Evolutionary conservation across 2,329 filamentous ascomycete species (phyloP).

Genomic region (Fusarium vanettenii): DNA sequence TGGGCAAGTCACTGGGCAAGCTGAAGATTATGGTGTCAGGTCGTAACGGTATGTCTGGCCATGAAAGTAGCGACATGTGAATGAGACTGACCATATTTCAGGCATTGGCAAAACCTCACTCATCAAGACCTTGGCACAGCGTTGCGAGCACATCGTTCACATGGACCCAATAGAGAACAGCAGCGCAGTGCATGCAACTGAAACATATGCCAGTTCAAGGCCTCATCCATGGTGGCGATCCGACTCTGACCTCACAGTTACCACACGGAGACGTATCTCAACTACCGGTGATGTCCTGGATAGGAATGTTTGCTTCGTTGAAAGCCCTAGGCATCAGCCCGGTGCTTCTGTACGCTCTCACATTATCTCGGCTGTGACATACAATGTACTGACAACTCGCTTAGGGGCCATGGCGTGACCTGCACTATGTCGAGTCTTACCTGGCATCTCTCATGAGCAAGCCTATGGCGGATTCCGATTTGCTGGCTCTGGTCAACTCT

Average conservation of each 20-base stretch:
- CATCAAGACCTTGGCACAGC: slow-evolving; percentile 87
- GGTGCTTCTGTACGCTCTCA: slow-evolving; percentile 61
- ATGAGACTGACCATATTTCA: slow-evolving; percentile 48
- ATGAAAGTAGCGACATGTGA: neutral
- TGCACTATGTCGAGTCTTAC: slow-evolving; percentile 76
- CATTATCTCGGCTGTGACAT: neutral
- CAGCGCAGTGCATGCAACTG: slow-evolving; percentile 58
- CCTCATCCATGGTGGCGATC: slow-evolving; percentile 93
- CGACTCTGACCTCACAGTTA: slow-evolving; percentile 72
- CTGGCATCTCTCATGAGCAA: slow-evolving; percentile 49
- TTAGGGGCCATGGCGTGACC: slow-evolving; percentile 69
- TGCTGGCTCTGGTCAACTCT: slow-evolving; percentile 82
- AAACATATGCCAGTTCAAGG: slow-evolving; percentile 83
- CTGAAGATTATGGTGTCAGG: slow-evolving; percentile 92
- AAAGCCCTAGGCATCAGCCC: slow-evolving; percentile 75
- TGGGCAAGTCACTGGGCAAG: slow-evolving; percentile 84
- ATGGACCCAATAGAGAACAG: slow-evolving; percentile 73
- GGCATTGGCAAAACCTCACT: slow-evolving; percentile 90
- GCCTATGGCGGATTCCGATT: slow-evolving; percentile 77
- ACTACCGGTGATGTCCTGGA: slow-evolving; percentile 81
- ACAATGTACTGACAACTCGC: slow-evolving; percentile 56
- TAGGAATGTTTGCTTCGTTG: slow-evolving; percentile 93
- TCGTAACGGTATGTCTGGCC: slow-evolving; percentile 68
- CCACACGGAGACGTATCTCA: slow-evolving; percentile 73
- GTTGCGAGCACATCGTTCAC: slow-evolving; percentile 92